Conservation (phyloP, 345 rosid species). For the Schrenkiella parvula region DNA sequence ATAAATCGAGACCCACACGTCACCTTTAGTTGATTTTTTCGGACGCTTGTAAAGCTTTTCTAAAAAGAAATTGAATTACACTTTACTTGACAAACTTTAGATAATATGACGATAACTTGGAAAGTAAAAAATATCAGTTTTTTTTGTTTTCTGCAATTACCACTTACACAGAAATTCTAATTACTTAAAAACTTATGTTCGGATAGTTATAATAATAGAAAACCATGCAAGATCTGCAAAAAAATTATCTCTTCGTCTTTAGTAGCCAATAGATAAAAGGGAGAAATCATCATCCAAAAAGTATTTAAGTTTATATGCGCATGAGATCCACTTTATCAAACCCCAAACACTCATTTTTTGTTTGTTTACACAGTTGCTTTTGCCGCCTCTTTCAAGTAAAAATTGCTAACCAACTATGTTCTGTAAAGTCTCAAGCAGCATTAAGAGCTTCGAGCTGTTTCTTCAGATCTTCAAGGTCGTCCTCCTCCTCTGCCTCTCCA, state of each 20-base stretch:
- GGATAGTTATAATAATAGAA: not conserved
- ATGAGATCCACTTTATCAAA: constrained; percentile 12
- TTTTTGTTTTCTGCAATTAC: no score
- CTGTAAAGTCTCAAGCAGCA: constrained; percentile 38
- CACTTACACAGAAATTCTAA: no score
- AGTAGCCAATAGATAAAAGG: not conserved
- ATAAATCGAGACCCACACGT: not conserved
- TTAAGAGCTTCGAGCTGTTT: constrained; percentile 89
- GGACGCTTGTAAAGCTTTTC: no score
- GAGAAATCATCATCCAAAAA: not conserved
- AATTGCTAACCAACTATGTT: not conserved
- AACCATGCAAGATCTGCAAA: not conserved
- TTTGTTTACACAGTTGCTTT: constrained; percentile 19
- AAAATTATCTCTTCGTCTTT: not conserved
- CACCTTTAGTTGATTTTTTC: not conserved
- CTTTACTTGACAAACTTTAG: no score
- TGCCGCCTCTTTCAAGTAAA: constrained; percentile 19
- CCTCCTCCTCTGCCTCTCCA: constrained; percentile 40
- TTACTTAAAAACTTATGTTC: not conserved
- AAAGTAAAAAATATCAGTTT: no score
- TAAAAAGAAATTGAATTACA: no score
- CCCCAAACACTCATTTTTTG: not conserved
- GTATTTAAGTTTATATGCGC: not conserved
- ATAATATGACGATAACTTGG: no score
- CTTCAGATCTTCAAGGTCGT: constrained; percentile 69